Conservation (phyloP, 2,329 filamentous ascomycete species). For the Ceratocystis lukuohia region DNA sequence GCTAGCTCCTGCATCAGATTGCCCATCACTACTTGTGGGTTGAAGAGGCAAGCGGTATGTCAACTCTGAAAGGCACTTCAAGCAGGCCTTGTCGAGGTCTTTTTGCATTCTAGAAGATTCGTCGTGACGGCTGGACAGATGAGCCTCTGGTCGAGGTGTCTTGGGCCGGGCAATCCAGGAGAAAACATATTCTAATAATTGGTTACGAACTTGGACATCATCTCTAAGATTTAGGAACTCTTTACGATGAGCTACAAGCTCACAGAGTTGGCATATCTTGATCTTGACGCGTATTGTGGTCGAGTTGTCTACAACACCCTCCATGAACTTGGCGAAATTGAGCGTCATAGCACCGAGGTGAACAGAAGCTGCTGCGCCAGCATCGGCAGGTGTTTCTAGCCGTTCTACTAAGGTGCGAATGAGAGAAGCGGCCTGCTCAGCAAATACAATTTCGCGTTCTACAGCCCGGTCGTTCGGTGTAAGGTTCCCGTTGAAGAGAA, state of each 20-base stretch:
- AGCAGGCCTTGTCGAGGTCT: constrained; percentile 52
- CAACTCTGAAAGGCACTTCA: constrained; percentile 51
- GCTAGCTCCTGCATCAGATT: constrained; percentile 52
- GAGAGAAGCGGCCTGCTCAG: constrained; percentile 52
- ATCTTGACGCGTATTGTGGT: constrained; percentile 52
- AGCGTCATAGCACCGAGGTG: constrained; percentile 51
- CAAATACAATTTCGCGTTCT: constrained; percentile 51
- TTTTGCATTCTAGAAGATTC: constrained; percentile 45
- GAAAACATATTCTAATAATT: constrained; percentile 54
- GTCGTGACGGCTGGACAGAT: constrained; percentile 37
- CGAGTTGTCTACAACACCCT: constrained; percentile 41
- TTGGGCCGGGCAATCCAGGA: constrained; percentile 53
- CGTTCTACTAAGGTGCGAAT: constrained; percentile 51
- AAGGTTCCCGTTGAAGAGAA: constrained; percentile 37
- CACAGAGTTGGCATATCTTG: constrained; percentile 54
- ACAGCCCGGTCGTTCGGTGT: constrained; percentile 35
- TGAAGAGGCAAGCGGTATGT: constrained; percentile 54
- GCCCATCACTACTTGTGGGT: constrained; percentile 47
- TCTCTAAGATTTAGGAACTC: constrained; percentile 55
- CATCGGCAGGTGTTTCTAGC: constrained; percentile 48
- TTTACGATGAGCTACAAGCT: constrained; percentile 51
- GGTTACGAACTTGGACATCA: constrained; percentile 55
- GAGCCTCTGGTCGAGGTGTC: constrained; percentile 35
- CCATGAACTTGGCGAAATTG: constrained; percentile 54
- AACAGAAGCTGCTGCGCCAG: constrained; percentile 47